A percentile compares a stretch with the other conserved stretches of the same genome.
These are phyloP conservation scores for Leptodontidium sp. DNA, from an alignment of 2,329 filamentous ascomycete species.

Conservation along the genomic window DNA sequence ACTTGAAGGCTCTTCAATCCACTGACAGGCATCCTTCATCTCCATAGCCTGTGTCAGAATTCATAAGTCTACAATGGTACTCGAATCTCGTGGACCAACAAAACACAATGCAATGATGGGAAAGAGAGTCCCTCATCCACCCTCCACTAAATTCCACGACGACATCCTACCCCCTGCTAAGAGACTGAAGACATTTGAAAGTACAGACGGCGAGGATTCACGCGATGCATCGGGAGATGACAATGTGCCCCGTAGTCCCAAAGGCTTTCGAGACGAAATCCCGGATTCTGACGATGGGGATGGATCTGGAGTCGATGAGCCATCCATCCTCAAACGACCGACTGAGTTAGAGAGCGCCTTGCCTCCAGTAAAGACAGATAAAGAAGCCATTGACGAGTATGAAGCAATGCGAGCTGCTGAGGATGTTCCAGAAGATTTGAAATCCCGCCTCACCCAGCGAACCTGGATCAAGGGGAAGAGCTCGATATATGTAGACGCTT, in stretches of 20 bases:
- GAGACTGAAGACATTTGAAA: conserved; percentile 42
- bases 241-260: conserved; percentile 22
- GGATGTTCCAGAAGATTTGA: conserved; percentile 51
- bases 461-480: conserved; percentile 80
- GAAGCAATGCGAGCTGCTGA: conserved; percentile 63
- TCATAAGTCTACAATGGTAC: conserved; percentile 34
- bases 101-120: conserved; percentile 40
- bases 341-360: conserved; percentile 78
- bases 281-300: conserved; percentile 49
- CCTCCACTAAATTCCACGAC: conserved; percentile 41
- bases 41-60: neutral
- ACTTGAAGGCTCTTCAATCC: neutral
- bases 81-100: conserved; percentile 29
- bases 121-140: conserved; percentile 39
- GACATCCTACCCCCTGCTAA: conserved; percentile 40
- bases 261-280: conserved; percentile 45
- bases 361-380: conserved; percentile 70
- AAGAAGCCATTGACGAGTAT: conserved; percentile 81
- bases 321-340: conserved; percentile 49
- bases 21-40: neutral
- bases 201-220: conserved; percentile 40
- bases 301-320: conserved; percentile 35
- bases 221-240: conserved; percentile 41
- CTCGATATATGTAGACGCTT: conserved; percentile 97
- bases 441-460: conserved; percentile 61